These are phyloP conservation scores for Phylloporus arenicola DNA, from an alignment of 768 basidiomycete species.

Conservation along the genomic window DNA sequence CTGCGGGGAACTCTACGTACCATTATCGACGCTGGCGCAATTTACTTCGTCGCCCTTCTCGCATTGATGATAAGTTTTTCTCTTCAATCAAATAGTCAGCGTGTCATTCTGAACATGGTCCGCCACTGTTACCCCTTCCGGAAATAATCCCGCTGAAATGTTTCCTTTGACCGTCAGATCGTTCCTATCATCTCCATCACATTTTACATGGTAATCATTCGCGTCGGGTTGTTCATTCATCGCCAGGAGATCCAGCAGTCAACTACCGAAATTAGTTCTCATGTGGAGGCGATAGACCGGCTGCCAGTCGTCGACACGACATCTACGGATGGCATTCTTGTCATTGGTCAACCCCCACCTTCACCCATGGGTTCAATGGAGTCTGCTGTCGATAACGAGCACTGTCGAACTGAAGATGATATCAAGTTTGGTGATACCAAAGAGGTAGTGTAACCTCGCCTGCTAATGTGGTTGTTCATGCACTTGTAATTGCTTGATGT, in stretches of 20 bases:
- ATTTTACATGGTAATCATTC: constrained; percentile 13
- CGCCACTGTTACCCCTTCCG: background rate
- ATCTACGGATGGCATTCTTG: background rate
- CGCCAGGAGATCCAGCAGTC: background rate
- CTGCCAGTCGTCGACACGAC: background rate
- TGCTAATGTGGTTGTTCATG: background rate
- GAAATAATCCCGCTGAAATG: background rate
- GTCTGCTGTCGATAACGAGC: background rate
- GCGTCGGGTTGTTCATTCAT: background rate
- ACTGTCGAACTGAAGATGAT: background rate
- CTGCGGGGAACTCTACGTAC: background rate
- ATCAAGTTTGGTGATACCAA: background rate
- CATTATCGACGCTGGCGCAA: constrained; percentile 7
- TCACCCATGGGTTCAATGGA: background rate
- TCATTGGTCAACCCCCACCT: background rate
- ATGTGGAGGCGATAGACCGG: background rate
- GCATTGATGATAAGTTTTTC: background rate
- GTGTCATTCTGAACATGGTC: constrained; percentile 11
- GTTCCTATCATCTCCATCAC: constrained; percentile 12
- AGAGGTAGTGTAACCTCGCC: background rate
- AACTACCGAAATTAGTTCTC: background rate
- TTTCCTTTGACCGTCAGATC: background rate
- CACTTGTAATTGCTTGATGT: background rate
- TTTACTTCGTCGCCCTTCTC: constrained; percentile 8
- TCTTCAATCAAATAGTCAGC: constrained; percentile 1